Percentiles rank a stretch among this genome's conserved stretches.
Conservation (phyloP, 2,329 filamentous ascomycete genomes). For the Hymenoscyphus salicellus region DNA sequence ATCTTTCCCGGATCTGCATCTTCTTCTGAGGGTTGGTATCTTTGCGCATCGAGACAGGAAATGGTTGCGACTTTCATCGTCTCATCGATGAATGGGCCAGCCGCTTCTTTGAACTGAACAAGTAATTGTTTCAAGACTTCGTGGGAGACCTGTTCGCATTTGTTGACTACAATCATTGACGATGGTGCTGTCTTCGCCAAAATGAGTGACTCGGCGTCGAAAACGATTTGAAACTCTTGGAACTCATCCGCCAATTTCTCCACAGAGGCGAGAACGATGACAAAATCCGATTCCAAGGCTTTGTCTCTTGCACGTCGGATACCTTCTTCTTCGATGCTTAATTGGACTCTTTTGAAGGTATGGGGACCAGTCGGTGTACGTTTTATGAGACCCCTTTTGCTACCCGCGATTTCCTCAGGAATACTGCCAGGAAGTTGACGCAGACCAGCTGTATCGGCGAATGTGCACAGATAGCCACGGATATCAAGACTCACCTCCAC, state of each 20-base stretch:
- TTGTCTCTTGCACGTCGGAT: constrained; percentile 81
- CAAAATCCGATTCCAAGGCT: constrained; percentile 78
- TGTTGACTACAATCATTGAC: constrained; percentile 60
- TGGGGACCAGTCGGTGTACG: constrained; percentile 9
- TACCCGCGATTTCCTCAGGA: constrained; percentile 15
- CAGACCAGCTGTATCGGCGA: constrained; percentile 92
- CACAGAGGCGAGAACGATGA: constrained; percentile 76
- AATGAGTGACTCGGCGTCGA: constrained; percentile 54
- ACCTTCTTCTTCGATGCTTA: constrained; percentile 76
- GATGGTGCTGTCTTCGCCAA: constrained; percentile 50
- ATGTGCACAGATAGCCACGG: constrained; percentile 84
- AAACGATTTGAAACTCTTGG: constrained; percentile 49
- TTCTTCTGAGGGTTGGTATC: constrained; percentile 1
- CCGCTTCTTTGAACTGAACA: constrained; percentile 39
- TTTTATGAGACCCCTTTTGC: constrained; percentile 3
- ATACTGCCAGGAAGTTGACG: constrained; percentile 44
- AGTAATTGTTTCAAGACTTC: constrained; percentile 41
- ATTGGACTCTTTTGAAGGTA: neutral
- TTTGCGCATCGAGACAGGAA: constrained; percentile 65
- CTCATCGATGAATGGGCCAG: constrained; percentile 34
- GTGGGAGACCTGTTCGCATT: constrained; percentile 50
- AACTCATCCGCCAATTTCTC: too few relatives aligned
- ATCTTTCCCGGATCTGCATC: constrained; percentile 60
- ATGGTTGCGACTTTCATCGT: constrained; percentile 55
- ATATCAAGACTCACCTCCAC: constrained; percentile 90